Evolutionary conservation across 495 filamentous ascomycete species (phyloP).

Genomic region (Penicillium fimorum): DNA sequence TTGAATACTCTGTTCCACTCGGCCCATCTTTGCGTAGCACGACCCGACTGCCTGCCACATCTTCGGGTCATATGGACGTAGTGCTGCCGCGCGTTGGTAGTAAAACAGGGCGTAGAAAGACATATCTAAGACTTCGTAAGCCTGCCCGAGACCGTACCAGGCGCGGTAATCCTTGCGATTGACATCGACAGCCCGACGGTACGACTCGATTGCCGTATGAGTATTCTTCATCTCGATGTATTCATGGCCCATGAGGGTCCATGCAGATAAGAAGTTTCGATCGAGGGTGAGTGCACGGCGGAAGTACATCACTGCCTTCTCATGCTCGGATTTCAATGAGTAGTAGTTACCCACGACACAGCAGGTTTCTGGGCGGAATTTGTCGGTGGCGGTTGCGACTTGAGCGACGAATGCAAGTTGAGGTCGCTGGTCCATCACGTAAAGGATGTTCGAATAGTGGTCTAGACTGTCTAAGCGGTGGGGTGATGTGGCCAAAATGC

Average conservation of each 20-base stretch:
- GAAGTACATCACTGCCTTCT: constrained; percentile 98
- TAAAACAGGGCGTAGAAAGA: constrained; percentile 96
- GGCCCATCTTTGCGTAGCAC: constrained; percentile 84
- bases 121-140: constrained; percentile 98
- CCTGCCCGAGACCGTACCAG: constrained; percentile 97
- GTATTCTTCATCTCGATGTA: constrained; percentile 99
- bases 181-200: constrained; percentile 91
- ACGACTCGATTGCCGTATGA: constrained; percentile 95
- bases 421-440: constrained; percentile 81
- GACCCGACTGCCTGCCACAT: constrained; percentile 98
- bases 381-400: constrained; percentile 83
- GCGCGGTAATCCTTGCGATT: constrained; percentile 97
- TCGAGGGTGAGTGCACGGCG: constrained; percentile 93
- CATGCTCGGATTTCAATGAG: constrained; percentile 85
- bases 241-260: constrained; percentile 99
- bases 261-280: constrained; percentile 86
- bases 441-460: constrained; percentile 95
- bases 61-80: constrained; percentile 89
- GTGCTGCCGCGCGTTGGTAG: constrained; percentile 89
- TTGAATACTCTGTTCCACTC: constrained; percentile 82
- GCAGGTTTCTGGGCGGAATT: constrained; percentile 95
- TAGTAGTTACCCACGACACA: constrained; percentile 98
- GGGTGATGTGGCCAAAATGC: constrained; percentile 75
- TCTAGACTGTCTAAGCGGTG: constrained; percentile 88
- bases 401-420: constrained; percentile 92